Base-by-base conservation (phyloP, 1,284 basidiomycete species). In the Cutaneotrichosporon sp. region DNA sequence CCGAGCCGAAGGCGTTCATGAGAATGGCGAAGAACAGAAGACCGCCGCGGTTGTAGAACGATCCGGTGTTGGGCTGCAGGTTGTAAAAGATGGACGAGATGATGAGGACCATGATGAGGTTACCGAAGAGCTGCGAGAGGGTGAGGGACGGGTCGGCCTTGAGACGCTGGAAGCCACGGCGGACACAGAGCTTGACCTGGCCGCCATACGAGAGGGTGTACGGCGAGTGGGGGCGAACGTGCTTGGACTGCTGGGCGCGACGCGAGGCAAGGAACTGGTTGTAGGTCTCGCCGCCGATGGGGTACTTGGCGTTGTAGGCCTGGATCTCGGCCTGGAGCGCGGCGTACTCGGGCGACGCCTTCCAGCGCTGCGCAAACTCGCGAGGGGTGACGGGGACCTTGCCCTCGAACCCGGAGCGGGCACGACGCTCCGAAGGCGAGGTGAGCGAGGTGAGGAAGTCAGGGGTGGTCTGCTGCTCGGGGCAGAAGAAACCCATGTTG, bases 401-500 rank as follows among this genome's bases (percentile, higher is more conserved):
- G 14, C 73, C 69, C 63, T 82, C 79, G 58, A 82, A 79, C 1
- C 84, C 87, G 2, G 79, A 64, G 25, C 84, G 81, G 20, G 83
- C 75, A 14, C 79, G 82, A 42, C 89, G 87, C 45, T 85, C 87
- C 11, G 81, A 74, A 0, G 85, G 81, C 69, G 87, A 84, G 1
- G 88, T 89, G n/a, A 88, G 81, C 67, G 75, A 81, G 62, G 75
- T 76, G 49, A 89, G 79, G 77, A 89, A 90, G 71, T 88, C 87
- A 47, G 78, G 76, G 16, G 70, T 72, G 22, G 79, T 79, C 63
- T 79, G 76, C 61, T 78, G 78, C 36, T 74, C 71, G 50, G 74
- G 82, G 71, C 78, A 79, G 38, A 87, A 84, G 81, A 87, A 95
- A 9, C 92, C 92, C 60, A 94, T 83, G 50, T 82, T 77, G 71